Base-by-base conservation (phyloP, 805 yeast genomes). In the Torulaspora indica region DNA sequence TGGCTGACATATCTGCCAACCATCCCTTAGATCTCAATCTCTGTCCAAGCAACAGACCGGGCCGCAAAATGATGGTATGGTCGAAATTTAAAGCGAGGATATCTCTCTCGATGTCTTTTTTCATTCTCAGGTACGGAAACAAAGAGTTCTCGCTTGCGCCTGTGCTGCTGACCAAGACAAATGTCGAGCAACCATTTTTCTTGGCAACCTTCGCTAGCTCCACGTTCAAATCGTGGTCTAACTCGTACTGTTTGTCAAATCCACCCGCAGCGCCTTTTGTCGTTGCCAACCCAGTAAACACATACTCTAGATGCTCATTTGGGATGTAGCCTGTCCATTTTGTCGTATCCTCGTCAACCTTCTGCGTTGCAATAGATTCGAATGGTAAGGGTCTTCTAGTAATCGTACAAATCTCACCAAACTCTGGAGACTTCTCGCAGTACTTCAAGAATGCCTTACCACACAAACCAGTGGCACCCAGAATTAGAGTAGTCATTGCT, bases 401-500 rank as follows among this genome's bases (percentile, higher is more conserved):
- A 3, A 85, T 50, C 3, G 87, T 72, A 29, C 64, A 64, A 5
- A 82, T 59, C 15, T 69, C 64, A 2, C 62, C 43, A 31, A 75
- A 69, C 2, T 63, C 54, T 1, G 66, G 46, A 3, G 75, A 62
- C 8, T 57, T 48, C 30, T 64, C 62, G 5, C 77, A 76, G 20
- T 63, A 63, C 42, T 70, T 73, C 42, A 85, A 58, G 47, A 85
- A 73, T 18, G 68, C 72, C 18, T 70, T 54, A 7, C 95, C 96
- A 44, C 83, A 81, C 15, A 86, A 66, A 2, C 96, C 96, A 1
- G 95, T 87, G 23, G 89, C 75, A 2, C 96, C 96, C 35, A 85
- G 62, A 12, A 74, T 56, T 35, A 75, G 65, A 10, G 66, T 64
- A 29, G 54, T 59, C 58, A 54, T 57, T 20, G n/a, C 22, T 20